phyloP scores from a whole-genome alignment of 257 asterid species.

The Lantana camara region DNA sequence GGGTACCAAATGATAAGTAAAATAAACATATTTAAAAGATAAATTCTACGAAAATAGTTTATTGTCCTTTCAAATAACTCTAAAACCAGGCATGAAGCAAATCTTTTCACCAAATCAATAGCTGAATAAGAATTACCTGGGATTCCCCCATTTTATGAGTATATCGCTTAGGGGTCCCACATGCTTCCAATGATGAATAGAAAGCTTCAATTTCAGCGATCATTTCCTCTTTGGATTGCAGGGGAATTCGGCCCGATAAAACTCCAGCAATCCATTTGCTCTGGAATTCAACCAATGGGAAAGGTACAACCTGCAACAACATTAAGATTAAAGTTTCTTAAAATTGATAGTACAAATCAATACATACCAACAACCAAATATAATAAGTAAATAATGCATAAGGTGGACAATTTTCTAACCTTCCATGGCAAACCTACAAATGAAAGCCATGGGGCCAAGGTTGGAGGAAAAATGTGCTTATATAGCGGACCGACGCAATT shows the following conservation, averaged over 20 bases:
- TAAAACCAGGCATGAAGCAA: neutral
- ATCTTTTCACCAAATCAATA: neutral
- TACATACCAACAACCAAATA: neutral
- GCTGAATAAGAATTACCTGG: constrained; percentile 53
- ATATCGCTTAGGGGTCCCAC: constrained; percentile 67
- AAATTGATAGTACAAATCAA: neutral
- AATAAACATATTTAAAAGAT: too few species aligned
- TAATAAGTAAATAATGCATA: neutral
- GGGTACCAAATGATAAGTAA: too few species aligned
- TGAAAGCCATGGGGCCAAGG: constrained; percentile 80
- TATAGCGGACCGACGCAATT: constrained; percentile 90
- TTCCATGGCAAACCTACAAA: constrained; percentile 97
- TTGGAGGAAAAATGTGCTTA: constrained; percentile 84
- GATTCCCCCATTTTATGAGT: constrained; percentile 63
- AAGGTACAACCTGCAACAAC: constrained; percentile 76
- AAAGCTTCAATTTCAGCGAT: constrained; percentile 61
- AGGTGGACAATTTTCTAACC: constrained; percentile 42
- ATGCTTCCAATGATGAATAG: constrained; percentile 60
- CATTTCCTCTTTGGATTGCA: constrained; percentile 74
- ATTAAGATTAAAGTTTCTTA: neutral
- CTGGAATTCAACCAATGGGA: constrained; percentile 78
- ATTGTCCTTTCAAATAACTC: neutral
- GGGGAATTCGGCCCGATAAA: constrained; percentile 70
- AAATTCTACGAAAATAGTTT: too few species aligned
- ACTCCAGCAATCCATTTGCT: constrained; percentile 88